phyloP scores from a whole-genome alignment of 352 stramenopile species.

The Pilasporangium apinafurcum region DNA sequence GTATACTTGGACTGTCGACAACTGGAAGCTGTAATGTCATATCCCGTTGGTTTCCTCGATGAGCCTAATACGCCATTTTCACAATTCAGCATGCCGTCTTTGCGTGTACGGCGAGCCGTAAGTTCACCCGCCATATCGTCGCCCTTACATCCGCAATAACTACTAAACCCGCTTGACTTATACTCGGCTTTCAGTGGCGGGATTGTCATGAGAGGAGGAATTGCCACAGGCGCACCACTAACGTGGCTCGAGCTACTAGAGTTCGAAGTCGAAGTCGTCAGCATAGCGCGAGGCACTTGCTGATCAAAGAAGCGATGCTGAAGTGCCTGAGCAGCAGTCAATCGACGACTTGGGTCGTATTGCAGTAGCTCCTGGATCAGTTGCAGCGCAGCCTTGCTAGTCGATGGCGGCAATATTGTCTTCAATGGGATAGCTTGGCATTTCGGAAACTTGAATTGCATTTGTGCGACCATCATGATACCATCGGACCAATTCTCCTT shows the following conservation, averaged over 20 bases:
- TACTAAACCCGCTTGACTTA: constrained; percentile 9
- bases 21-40: neutral
- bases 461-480: constrained; percentile 74
- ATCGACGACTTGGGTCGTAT: constrained; percentile 85
- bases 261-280: constrained; percentile 6
- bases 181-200: constrained; percentile 24
- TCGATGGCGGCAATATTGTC: constrained; percentile 61
- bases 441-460: constrained; percentile 92
- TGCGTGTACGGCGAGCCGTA: constrained; percentile 6
- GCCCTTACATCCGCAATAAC: neutral
- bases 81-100: neutral
- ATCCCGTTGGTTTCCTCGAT: neutral
- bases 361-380: constrained; percentile 89
- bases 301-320: constrained; percentile 92
- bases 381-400: constrained; percentile 58
- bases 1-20: constrained; percentile 2
- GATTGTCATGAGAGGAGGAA: neutral
- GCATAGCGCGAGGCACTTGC: constrained; percentile 32
- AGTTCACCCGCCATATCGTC: neutral
- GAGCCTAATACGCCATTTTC: neutral
- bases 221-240: neutral
- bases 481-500: constrained; percentile 90
- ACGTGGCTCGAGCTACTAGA: neutral
- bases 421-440: constrained; percentile 66
- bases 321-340: constrained; percentile 87